These are phyloP conservation scores for Entoloma clypeatum DNA, from an alignment of 1,284 basidiomycete genomes.

Conservation along the genomic window DNA sequence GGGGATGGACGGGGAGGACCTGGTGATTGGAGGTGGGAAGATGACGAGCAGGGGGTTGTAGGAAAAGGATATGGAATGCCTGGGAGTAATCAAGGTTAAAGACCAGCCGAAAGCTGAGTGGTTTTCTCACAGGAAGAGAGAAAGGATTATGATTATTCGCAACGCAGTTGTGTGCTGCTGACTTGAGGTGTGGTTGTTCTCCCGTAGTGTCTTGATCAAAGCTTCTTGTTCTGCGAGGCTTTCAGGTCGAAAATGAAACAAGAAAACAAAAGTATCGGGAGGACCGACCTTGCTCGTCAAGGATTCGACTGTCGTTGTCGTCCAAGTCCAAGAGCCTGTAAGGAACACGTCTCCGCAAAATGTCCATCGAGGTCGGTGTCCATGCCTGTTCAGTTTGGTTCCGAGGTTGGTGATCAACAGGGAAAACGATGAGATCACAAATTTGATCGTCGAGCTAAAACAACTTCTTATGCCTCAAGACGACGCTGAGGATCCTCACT, in stretches of 20 bases:
- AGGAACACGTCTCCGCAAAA: slow-evolving; percentile 41
- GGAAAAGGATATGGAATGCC: slow-evolving; percentile 41
- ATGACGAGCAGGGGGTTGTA: slow-evolving; percentile 43
- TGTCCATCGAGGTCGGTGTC: slow-evolving; percentile 23
- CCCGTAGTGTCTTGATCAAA: slow-evolving; percentile 40
- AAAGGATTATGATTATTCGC: slow-evolving; percentile 38
- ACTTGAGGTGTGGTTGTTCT: slow-evolving; percentile 37
- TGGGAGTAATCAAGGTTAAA: slow-evolving; percentile 17
- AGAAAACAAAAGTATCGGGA: neutral
- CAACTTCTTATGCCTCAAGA: too few relatives aligned
- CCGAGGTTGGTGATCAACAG: too few relatives aligned
- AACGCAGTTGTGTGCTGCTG: slow-evolving; percentile 33
- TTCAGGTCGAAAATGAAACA: slow-evolving; percentile 1
- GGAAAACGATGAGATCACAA: slow-evolving; percentile 6
- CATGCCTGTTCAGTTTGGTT: neutral
- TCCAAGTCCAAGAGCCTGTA: slow-evolving; percentile 35
- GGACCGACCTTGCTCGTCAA: slow-evolving; percentile 50
- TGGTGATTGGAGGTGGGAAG: slow-evolving; percentile 30
- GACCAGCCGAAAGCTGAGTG: too few relatives aligned
- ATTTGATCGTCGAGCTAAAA: too few relatives aligned
- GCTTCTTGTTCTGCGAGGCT: slow-evolving; percentile 49
- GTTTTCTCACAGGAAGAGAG: slow-evolving; percentile 41
- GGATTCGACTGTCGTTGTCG: slow-evolving; percentile 28
- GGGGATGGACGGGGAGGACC: slow-evolving; percentile 29
- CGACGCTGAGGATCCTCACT: slow-evolving; percentile 37